phyloP scores from a whole-genome alignment of 371 early-diverging fungal species.

The Cokeromyces recurvatus region DNA sequence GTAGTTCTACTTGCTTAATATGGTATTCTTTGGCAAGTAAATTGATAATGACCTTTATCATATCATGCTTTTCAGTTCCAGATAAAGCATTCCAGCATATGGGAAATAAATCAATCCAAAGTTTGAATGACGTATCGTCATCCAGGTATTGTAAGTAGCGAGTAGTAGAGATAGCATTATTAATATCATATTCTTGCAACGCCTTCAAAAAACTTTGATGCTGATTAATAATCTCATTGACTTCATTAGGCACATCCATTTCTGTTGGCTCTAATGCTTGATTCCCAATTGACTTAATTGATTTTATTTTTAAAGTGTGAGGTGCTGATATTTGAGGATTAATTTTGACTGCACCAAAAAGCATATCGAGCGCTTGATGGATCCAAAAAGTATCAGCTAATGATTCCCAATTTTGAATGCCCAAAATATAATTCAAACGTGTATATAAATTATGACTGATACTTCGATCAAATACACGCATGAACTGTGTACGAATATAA shows the following conservation, averaged over 20 bases:
- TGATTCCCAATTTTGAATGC: slow-evolving; percentile 95
- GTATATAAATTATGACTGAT: slow-evolving; percentile 62
- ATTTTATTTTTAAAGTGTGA: slow-evolving; percentile 47
- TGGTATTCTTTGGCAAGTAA: slow-evolving; percentile 92
- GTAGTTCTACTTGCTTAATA: slow-evolving; percentile 66
- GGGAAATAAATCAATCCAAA: slow-evolving; percentile 90
- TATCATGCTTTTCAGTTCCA: slow-evolving; percentile 74
- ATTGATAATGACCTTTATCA: slow-evolving; percentile 76
- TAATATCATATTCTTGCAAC: slow-evolving; percentile 48
- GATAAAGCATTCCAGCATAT: slow-evolving; percentile 73
- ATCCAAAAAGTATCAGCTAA: slow-evolving; percentile 87
- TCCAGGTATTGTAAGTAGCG: slow-evolving; percentile 74
- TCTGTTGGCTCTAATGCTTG: slow-evolving; percentile 1
- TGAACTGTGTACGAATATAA: slow-evolving; percentile 73
- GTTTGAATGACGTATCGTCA: slow-evolving; percentile 55
- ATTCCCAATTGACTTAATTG: slow-evolving; percentile 38
- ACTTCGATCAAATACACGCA: slow-evolving; percentile 77
- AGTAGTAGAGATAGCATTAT: slow-evolving; percentile 50
- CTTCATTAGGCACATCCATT: slow-evolving; percentile 15
- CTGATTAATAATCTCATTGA: slow-evolving; percentile 33
- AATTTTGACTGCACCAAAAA: slow-evolving; percentile 67
- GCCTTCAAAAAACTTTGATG: slow-evolving; percentile 60
- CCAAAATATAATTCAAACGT: slow-evolving; percentile 85
- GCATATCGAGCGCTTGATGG: slow-evolving; percentile 82
- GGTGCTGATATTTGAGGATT: slow-evolving; percentile 32